Base-by-base conservation (phyloP, 2,329 filamentous ascomycete species). In the Dothideomycetidae sp. region DNA sequence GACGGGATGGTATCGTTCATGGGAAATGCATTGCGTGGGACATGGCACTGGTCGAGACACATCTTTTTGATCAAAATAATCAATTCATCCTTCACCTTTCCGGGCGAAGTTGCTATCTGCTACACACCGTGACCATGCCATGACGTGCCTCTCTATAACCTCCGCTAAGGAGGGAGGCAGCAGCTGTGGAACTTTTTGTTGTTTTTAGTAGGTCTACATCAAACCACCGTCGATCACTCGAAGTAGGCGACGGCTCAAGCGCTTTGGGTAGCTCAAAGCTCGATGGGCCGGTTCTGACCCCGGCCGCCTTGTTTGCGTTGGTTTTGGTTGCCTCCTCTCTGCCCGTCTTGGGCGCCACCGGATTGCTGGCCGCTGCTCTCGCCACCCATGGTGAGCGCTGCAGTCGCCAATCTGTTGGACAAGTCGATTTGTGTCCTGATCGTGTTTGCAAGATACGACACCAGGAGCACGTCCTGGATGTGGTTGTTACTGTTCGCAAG, bases 351-450 rank as follows among this genome's bases (percentile, higher is more conserved):
- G 28, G 34, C 40, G 5, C 13, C 16, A 10, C 29, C 36, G 13
- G n/a, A n/a, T 11, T 38, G 31, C 33, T 34, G 43, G 28, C 29
- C 31, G 32, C 16, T 33, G 19, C 54, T 54, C 17, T 50, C 50
- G 32, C 51, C 56, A 34, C 63, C 65, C 47, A 67, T 58, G 19
- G 64, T 68, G 31, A 68, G 58, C 3, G 65, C 62, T 5, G 66
- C 66, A 7, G 64, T 90, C 37, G 88, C 88, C 54, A 98, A 69
- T 46, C 88, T 76, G 71, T 96, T 93, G 47, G 86, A 93, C 42
- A 98, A 76, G 56, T 96, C 90, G 67, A 98, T 94, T 68, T 98
- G 90, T 50, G 88, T 96, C 61, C 88, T 84, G 64, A 96, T 93
- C 48, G 85, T 94, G 71, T 96, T 98, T 59, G 90, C 85, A 47